These are phyloP conservation scores for Phaeotremella skinneri DNA, from an alignment of 768 basidiomycete species.

Conservation along the genomic window DNA sequence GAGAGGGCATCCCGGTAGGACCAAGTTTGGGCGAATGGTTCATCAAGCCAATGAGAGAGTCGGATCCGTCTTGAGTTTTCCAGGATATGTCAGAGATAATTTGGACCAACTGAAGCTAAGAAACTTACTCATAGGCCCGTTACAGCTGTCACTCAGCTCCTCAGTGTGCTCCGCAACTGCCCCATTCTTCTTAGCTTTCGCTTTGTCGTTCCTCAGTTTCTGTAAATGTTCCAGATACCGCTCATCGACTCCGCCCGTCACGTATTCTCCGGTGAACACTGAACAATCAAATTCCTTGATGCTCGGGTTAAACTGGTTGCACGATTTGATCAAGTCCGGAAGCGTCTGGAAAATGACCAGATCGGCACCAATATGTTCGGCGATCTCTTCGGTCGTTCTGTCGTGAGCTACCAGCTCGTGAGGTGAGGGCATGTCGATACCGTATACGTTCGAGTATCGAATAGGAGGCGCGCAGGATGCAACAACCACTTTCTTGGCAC, in stretches of 20 bases:
- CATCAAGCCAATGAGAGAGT: slow-evolving; percentile 49
- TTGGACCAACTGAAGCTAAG: background rate
- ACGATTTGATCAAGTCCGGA: slow-evolving; percentile 78
- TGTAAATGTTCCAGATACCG: slow-evolving; percentile 75
- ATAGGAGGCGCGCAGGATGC: slow-evolving; percentile 98
- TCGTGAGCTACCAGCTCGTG: slow-evolving; percentile 83
- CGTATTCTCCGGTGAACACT: slow-evolving; percentile 94
- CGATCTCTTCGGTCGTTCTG: slow-evolving; percentile 69
- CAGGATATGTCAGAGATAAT: background rate
- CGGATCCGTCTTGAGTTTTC: slow-evolving; percentile 48
- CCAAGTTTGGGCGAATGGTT: slow-evolving; percentile 51
- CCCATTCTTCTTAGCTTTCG: slow-evolving; percentile 59
- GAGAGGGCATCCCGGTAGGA: slow-evolving; percentile 31
- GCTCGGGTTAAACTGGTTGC: slow-evolving; percentile 74
- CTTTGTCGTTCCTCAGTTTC: slow-evolving; percentile 74
- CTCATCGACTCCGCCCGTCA: slow-evolving; percentile 88
- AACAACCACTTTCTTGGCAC: slow-evolving; percentile 90
- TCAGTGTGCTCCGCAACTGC: slow-evolving; percentile 34
- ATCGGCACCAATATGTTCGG: slow-evolving; percentile 84
- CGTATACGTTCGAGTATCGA: slow-evolving; percentile 91
- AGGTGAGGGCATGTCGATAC: slow-evolving; percentile 99
- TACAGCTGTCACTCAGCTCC: slow-evolving; percentile 39
- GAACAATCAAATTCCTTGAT: slow-evolving; percentile 89
- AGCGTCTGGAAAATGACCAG: slow-evolving; percentile 94
- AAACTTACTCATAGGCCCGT: slow-evolving; percentile 52